Evolutionary conservation across 192 early-diverging fungal species (phyloP).

Genomic region (Linnemannia exigua): DNA sequence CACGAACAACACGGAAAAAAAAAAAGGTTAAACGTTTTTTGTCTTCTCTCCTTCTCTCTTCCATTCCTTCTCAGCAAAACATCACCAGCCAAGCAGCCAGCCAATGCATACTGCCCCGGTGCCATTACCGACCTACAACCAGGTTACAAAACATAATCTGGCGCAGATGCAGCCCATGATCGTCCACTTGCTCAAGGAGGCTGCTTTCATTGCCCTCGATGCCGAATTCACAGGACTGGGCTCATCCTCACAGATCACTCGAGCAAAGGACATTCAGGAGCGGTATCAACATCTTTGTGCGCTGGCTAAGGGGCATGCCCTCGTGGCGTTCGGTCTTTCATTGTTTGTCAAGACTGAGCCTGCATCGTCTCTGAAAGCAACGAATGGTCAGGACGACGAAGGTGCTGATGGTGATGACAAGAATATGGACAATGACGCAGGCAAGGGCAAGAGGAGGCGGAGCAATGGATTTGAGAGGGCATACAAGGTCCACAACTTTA

Average conservation of each 20-base stretch:
- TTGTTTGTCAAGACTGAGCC: conserved; percentile 63
- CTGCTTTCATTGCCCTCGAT: conserved; percentile 88
- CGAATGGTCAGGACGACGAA: background rate
- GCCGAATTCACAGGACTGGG: conserved; percentile 94
- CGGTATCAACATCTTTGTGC: conserved; percentile 83
- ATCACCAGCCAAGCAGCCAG: background rate
- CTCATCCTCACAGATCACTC: conserved; percentile 43
- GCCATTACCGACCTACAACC: conserved; percentile 66
- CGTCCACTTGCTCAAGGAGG: conserved; percentile 59
- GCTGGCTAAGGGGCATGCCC: conserved; percentile 79
- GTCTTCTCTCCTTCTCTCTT: too few species aligned
- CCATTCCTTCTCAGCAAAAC: background rate
- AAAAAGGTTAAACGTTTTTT: background rate
- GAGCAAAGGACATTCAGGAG: conserved; percentile 80
- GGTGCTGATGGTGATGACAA: background rate
- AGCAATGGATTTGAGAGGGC: background rate
- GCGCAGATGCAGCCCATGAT: conserved; percentile 61
- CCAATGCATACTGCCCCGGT: conserved; percentile 16
- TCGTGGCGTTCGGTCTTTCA: conserved; percentile 89
- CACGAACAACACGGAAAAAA: background rate
- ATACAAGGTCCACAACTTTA: conserved; percentile 74
- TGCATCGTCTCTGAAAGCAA: background rate
- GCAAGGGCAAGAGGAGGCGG: background rate
- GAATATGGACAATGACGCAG: background rate
- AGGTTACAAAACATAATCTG: conserved; percentile 78